Evolutionary conservation across 805 yeast species (phyloP).

Genomic region (Lachancea sp.): DNA sequence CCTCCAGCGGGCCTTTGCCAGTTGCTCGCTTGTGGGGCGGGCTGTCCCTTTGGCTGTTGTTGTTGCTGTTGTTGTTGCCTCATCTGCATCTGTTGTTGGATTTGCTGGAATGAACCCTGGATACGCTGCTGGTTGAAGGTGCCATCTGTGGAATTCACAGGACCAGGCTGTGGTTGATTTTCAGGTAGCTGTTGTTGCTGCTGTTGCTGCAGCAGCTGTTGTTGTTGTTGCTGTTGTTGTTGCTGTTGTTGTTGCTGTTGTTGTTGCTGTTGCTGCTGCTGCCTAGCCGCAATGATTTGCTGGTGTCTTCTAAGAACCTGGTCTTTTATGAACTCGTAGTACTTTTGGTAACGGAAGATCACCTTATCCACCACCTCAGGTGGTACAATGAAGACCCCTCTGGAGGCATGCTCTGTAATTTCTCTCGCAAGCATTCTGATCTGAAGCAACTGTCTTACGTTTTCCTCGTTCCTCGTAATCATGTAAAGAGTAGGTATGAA

Average conservation of each 20-base stretch:
- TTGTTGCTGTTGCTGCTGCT: slow-evolving; percentile 23
- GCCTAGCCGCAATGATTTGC: slow-evolving; percentile 34
- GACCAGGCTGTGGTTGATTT: slow-evolving; percentile 25
- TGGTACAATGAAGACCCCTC: slow-evolving; percentile 62
- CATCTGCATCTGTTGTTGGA: slow-evolving; percentile 27
- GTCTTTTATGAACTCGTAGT: slow-evolving; percentile 67
- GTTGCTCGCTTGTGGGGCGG: slow-evolving; percentile 5
- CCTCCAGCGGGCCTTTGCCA: slow-evolving; percentile 4
- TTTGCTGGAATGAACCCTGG: slow-evolving; percentile 24
- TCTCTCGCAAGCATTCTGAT: slow-evolving; percentile 73
- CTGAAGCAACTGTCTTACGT: slow-evolving; percentile 69
- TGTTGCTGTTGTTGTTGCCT: slow-evolving; percentile 33
- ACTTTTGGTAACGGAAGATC: slow-evolving; percentile 64
- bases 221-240: too few species aligned
- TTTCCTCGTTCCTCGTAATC: slow-evolving; percentile 66
- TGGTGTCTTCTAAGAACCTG: slow-evolving; percentile 39
- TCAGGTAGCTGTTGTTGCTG: slow-evolving; percentile 29
- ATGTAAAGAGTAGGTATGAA: slow-evolving; percentile 73
- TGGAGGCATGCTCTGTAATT: slow-evolving; percentile 61
- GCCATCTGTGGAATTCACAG: slow-evolving; percentile 5
- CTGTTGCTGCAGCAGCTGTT: background rate
- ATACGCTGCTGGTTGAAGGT: slow-evolving; percentile 18
- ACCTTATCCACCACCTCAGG: slow-evolving; percentile 66
- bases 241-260: too few species aligned
- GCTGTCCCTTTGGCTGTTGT: slow-evolving; percentile 15